Evolutionary conservation across 2,329 filamentous ascomycete genomes (phyloP).

Genomic region (Coniochaeta hoffmannii): DNA sequence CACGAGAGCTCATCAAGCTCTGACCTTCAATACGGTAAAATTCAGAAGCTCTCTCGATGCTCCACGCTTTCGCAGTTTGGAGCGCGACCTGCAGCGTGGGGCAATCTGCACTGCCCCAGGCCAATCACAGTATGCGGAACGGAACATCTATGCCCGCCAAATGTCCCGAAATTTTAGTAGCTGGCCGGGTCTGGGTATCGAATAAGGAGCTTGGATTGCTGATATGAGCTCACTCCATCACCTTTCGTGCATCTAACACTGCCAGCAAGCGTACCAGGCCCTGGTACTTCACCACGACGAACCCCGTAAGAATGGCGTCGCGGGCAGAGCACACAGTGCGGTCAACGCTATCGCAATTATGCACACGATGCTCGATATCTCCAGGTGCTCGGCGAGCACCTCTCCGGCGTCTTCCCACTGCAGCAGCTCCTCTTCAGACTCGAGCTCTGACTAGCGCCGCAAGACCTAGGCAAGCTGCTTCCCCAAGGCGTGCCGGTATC

Average conservation of each 20-base stretch:
- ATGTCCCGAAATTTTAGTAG: not conserved
- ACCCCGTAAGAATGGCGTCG: slow-evolving; percentile 13
- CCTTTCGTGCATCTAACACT: not conserved
- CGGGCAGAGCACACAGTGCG: slow-evolving; percentile 29
- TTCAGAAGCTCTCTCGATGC: slow-evolving; percentile 7
- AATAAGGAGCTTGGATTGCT: not conserved
- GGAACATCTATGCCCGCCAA: not conserved
- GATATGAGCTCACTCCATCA: not conserved
- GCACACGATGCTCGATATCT: slow-evolving; percentile 30
- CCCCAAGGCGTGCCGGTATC: not conserved
- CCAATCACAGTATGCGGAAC: slow-evolving; percentile 2
- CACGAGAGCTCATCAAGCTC: slow-evolving; percentile 3
- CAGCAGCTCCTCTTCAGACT: not conserved
- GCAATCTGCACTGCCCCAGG: slow-evolving; percentile 3
- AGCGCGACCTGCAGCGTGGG: not conserved
- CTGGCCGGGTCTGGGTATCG: not conserved
- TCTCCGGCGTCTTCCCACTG: not conserved
- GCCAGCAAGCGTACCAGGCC: not conserved
- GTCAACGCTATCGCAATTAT: slow-evolving; percentile 29
- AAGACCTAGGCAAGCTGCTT: not conserved
- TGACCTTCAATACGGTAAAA: slow-evolving; percentile 9
- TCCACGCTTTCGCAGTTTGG: not conserved
- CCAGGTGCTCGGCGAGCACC: slow-evolving; percentile 11
- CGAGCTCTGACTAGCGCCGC: not conserved
- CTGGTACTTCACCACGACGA: not conserved